Conservation (phyloP, 2,329 filamentous ascomycete species). For the Hypoxylon sp. region DNA sequence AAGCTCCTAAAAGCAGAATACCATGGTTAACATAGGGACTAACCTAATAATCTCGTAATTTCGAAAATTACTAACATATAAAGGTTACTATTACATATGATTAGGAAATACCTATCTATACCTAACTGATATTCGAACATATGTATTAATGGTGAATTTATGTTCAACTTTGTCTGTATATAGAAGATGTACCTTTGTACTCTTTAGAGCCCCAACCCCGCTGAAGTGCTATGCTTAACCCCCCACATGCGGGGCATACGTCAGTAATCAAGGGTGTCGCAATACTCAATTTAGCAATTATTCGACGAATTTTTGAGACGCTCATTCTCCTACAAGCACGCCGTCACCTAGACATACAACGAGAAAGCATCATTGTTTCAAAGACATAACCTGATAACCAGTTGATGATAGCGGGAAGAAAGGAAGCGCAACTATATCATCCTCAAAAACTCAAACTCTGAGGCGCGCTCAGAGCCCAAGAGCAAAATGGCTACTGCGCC, state of each 20-base stretch:
- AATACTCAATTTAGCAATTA: constrained; percentile 17
- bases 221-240: constrained; percentile 19
- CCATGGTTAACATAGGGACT: background rate
- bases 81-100: background rate
- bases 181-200: constrained; percentile 10
- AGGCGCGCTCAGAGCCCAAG: constrained; percentile 1
- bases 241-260: constrained; percentile 45
- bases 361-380: background rate
- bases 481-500: constrained; percentile 34
- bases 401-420: background rate
- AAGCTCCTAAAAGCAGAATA: background rate
- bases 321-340: background rate
- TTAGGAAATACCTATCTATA: background rate
- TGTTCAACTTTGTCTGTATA: background rate
- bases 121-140: no score
- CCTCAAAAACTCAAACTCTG: background rate
- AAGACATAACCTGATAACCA: background rate
- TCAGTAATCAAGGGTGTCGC: constrained; percentile 33
- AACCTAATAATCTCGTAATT: background rate
- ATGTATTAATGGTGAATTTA: background rate
- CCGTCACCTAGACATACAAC: background rate
- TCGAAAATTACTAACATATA: no score
- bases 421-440: background rate
- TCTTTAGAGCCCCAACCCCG: constrained; percentile 13
- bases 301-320: constrained; percentile 19